Base-by-base conservation (phyloP, 805 yeast species). In the Diddensiella transvaalensis region DNA sequence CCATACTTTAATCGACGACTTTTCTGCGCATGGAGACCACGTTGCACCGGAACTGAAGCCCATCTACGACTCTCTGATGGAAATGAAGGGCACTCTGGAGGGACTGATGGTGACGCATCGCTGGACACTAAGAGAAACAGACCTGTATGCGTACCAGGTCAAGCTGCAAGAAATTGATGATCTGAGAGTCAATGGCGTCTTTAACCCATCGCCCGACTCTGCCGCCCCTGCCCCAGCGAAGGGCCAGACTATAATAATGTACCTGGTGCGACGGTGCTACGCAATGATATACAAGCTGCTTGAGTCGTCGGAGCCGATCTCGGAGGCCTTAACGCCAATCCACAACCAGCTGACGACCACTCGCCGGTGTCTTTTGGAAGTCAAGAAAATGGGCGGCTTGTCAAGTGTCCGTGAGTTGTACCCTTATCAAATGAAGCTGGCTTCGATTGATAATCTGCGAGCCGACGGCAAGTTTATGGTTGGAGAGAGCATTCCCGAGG, bases 71-170 rank as follows among this genome's bases (percentile, higher is more conserved):
- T 74, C 78, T 50, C 71, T 93, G 55, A 70, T 78, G 24, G 78
- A 76, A 40, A 74, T 88, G 57, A 87, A 88, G 64, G 74, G 79
- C 21, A 82, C 83, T 17, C 74, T 93, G 52, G 96, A 87, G 58
- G 87, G 87, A 56, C 71, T 93, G 53, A 74, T 91, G 58, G 80
- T 93, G 40, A 93, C 99, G 2, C 82, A 96, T 67, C 79, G 99
- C 65, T 93, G 99, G 99, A 91, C 98, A 1, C 73, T 93, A 70
- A 80, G 99, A 61, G 96, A 90, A 61, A 93, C 99, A 0, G 99
- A 93, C 68, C 74, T 93, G 52, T 93, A 85, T 69, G 75, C 77
- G 42, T 90, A 86, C 64, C 96, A 89, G 67, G 80, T 83, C 60
- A 74, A 75, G 53, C 72, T 93, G 53, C 82, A 80, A 59, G 77